These are phyloP conservation scores for Mercurialis annua DNA, from an alignment of 345 rosid genomes.

Conservation along the genomic window DNA sequence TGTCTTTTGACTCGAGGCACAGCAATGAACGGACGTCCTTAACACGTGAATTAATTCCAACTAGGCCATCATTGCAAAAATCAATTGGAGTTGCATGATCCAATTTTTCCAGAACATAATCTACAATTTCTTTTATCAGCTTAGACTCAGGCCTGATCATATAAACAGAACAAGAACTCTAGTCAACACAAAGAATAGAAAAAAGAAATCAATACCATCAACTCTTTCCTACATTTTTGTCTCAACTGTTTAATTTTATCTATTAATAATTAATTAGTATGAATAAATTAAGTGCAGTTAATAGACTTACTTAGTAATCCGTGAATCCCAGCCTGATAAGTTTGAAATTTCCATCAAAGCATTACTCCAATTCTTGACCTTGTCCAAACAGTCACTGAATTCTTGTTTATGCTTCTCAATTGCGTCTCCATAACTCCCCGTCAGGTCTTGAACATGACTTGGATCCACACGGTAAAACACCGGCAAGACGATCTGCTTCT, in stretches of 20 bases:
- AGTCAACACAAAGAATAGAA: too few species aligned
- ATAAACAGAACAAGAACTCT: not conserved
- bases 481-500: not conserved
- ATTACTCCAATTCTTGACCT: not conserved
- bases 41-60: slow-evolving; percentile 2
- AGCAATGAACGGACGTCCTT: not conserved
- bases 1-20: not conserved
- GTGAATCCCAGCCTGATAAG: not conserved
- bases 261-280: too few species aligned
- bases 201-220: too few species aligned
- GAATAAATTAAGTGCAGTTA: too few species aligned
- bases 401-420: not conserved
- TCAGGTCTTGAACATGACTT: slow-evolving; percentile 8
- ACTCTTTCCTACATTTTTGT: too few species aligned
- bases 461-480: slow-evolving; percentile 1
- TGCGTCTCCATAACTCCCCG: not conserved
- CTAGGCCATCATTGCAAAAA: not conserved
- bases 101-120: not conserved
- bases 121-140: not conserved
- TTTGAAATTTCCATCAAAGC: not conserved
- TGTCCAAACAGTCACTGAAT: not conserved
- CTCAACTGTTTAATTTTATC: too few species aligned
- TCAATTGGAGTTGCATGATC: not conserved
- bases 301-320: not conserved
- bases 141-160: not conserved